Base-by-base conservation (phyloP, 805 yeast species). In the Hanseniaspora vineae region DNA sequence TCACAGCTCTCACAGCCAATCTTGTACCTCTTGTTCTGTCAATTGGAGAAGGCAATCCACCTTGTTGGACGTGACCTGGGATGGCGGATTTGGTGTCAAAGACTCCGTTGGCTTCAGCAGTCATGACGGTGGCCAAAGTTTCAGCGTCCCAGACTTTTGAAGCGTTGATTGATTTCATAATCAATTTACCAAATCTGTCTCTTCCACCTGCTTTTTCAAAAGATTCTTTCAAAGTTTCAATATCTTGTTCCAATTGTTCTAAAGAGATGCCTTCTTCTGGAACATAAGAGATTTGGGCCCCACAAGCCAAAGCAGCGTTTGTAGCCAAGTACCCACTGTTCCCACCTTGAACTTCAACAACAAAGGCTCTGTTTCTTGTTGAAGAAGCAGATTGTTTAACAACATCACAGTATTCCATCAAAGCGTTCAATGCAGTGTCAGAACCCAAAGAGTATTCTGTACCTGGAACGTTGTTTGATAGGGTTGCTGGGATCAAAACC, bases 51-150 rank as follows among this genome's bases (percentile, higher is more conserved):
- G 98, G 98, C 47, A 79, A 76, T 51, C 89, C 92, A 63, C 98
- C 98, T 68, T 92, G 98, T 72, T 92, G 98, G 50, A 90, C 92
- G 62, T 90, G 97, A 31, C 98, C 98, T 29, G 98, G 98, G 51
- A 89, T 78, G 14, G 97, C 97, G 4, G 96, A 88, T 64, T 94
- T 81, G 15, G 92, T 83, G 58, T 89, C 97, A 62, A 85, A 92
- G 54, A 72, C 73, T 44, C 84, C 85, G 37, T 74, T 66, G 35
- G 88, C 80, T 58, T 86, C 89, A 59, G 83, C 84, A 51, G 80
- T 78, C 57, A 90, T 81, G 49, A 92, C 85, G 51, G 84, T 80
- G 14, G 96, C 87, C 57, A 92, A 73, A 29, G 79, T 72, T 53
- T 84, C 80, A 8, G 97, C 84, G 15, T 88, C 76, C 67, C 84